A percentile compares a stretch with the other conserved stretches of the same genome.
phyloP scores from a whole-genome alignment of 2,329 filamentous ascomycete species.

The Diplodia seriata region DNA sequence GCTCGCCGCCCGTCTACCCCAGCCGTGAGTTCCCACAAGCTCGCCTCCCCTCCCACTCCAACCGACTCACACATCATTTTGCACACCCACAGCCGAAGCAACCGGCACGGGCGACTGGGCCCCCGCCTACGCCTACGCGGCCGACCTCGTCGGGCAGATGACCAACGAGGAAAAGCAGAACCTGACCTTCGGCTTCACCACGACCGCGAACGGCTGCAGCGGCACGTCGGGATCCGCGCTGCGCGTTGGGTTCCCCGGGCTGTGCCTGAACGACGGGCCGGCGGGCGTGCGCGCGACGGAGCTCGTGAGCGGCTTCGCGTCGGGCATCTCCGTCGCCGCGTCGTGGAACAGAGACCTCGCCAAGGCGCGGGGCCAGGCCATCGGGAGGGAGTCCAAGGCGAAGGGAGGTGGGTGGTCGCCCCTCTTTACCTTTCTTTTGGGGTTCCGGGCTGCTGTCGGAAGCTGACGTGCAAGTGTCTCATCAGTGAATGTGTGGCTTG shows the following conservation, averaged over 20 bases:
- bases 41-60: neutral
- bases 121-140: conserved; percentile 50
- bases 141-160: conserved; percentile 48
- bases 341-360: conserved; percentile 49
- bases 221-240: conserved; percentile 32
- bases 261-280: conserved; percentile 53
- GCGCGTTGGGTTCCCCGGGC: conserved; percentile 46
- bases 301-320: conserved; percentile 48
- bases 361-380: conserved; percentile 43
- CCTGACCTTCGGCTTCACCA: conserved; percentile 49
- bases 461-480: too few relatives aligned
- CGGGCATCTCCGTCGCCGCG: conserved; percentile 47
- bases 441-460: too few relatives aligned
- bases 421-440: too few relatives aligned
- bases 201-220: conserved; percentile 34
- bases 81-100: conserved; percentile 2
- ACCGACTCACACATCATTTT: neutral
- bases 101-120: conserved; percentile 42
- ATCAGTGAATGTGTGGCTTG: conserved; percentile 14
- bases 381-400: conserved; percentile 50
- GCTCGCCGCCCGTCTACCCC: conserved; percentile 14
- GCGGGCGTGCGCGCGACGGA: conserved; percentile 48
- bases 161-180: conserved; percentile 49
- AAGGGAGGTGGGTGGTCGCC: conserved; percentile 48
- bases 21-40: neutral